Percentiles rank a stretch among this genome's conserved stretches.
Evolutionary conservation across 225 moss, liverwort and hornwort species (phyloP).

Genomic region (Sphagnum contortum): DNA sequence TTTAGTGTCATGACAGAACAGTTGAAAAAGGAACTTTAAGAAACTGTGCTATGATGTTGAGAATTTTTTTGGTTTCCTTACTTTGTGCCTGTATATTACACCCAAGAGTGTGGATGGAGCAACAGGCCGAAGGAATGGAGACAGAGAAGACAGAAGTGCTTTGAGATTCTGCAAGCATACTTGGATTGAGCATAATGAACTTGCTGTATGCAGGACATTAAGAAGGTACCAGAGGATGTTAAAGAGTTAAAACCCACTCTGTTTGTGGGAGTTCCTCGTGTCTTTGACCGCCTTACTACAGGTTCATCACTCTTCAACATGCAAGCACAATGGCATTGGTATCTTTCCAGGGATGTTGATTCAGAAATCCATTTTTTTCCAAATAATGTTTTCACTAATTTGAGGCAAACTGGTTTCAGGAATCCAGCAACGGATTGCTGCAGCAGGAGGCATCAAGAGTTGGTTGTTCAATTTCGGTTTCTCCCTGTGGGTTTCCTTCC

Average conservation of each 20-base stretch:
- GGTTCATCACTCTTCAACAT: slow-evolving; percentile 15
- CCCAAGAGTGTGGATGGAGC: no score
- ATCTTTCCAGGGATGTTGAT: no score
- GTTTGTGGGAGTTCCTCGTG: slow-evolving; percentile 76
- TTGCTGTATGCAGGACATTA: slow-evolving; percentile 37
- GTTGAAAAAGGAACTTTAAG: no score
- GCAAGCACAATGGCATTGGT: no score
- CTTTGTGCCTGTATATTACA: no score
- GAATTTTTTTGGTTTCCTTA: no score
- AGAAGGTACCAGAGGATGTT: slow-evolving; percentile 64
- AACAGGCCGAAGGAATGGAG: no score
- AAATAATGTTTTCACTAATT: no score
- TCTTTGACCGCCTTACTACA: slow-evolving; percentile 63
- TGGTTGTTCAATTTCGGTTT: slow-evolving; percentile 40
- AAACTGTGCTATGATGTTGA: no score
- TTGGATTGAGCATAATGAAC: background rate
- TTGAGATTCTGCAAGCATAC: background rate
- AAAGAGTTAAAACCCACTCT: slow-evolving; percentile 61
- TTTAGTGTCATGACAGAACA: no score
- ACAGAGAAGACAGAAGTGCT: no score
- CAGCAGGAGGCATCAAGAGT: slow-evolving; percentile 43
- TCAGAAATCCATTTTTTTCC: no score
- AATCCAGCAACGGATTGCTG: slow-evolving; percentile 35
- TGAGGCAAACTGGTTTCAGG: slow-evolving; percentile 11
- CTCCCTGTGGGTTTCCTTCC: slow-evolving; percentile 22